Percentiles rank a stretch among this genome's conserved stretches.
Conservation (phyloP, 164 flowering plant genomes). For the Annona cherimola region DNA sequence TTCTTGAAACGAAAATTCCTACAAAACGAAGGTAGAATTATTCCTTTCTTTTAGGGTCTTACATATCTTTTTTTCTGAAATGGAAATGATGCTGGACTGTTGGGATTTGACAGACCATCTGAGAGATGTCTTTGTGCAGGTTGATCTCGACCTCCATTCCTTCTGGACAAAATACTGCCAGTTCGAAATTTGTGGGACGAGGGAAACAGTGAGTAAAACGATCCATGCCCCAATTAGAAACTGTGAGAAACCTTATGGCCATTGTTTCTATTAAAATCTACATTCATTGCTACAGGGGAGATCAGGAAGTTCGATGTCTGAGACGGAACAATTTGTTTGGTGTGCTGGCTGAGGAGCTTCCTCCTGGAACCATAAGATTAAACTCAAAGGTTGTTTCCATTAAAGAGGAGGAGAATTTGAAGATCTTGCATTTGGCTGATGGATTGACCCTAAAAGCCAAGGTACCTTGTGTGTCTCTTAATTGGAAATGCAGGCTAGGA, state of each 20-base stretch:
- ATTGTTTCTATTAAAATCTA: not conserved
- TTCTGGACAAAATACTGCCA: not conserved
- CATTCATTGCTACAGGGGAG: slow-evolving; percentile 21
- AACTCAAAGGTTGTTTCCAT: slow-evolving; percentile 56
- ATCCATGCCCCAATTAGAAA: not conserved
- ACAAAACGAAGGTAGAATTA: not conserved
- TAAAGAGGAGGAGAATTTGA: slow-evolving; percentile 36
- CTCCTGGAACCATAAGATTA: slow-evolving; percentile 55
- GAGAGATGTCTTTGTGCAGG: not conserved
- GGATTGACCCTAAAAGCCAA: slow-evolving; percentile 50
- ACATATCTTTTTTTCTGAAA: not conserved
- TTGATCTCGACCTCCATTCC: not conserved
- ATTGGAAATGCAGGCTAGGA: no score
- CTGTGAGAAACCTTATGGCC: not conserved
- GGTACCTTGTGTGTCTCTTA: slow-evolving; percentile 23
- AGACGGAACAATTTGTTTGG: slow-evolving; percentile 47
- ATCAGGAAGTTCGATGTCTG: slow-evolving; percentile 43
- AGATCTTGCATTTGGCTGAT: slow-evolving; percentile 59
- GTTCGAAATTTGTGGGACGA: not conserved
- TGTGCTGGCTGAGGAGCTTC: slow-evolving; percentile 48
- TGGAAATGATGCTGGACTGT: not conserved
- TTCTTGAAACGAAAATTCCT: no score
- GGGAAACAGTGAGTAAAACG: slow-evolving; percentile 1
- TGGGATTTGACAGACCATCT: not conserved
- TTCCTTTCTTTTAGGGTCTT: not conserved